Evolutionary conservation across 257 asterid species (phyloP).

Genomic region (Haberlea rhodopensis): DNA sequence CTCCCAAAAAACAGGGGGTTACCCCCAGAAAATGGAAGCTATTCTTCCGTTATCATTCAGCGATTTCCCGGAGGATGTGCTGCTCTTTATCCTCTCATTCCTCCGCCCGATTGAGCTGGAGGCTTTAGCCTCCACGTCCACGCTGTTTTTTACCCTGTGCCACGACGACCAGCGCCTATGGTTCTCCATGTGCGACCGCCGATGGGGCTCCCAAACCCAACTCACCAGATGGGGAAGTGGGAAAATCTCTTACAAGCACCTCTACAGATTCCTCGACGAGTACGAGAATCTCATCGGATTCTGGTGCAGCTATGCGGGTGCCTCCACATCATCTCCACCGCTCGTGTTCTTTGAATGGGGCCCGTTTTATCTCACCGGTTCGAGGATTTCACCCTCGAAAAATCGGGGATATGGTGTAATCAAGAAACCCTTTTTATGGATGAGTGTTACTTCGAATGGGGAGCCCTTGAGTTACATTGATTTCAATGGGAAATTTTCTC

Average conservation of each 20-base stretch:
- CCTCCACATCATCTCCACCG: background rate
- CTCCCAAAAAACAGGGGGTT: conserved; percentile 66
- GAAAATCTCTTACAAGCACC: conserved; percentile 48
- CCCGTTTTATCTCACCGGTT: conserved; percentile 60
- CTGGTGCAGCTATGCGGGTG: conserved; percentile 69
- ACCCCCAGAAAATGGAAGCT: too few relatives aligned
- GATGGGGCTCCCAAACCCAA: conserved; percentile 80
- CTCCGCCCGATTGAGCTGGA: conserved; percentile 65
- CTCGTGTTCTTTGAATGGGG: conserved; percentile 88
- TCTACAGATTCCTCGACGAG: conserved; percentile 59
- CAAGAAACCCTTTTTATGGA: conserved; percentile 61
- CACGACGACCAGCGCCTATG: conserved; percentile 73
- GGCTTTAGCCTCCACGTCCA: conserved; percentile 75
- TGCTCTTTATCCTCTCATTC: conserved; percentile 78
- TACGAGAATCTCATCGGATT: conserved; percentile 75
- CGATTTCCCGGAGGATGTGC: conserved; percentile 94
- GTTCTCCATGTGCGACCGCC: conserved; percentile 86
- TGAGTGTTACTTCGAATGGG: conserved; percentile 59
- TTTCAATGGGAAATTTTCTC: conserved; percentile 51
- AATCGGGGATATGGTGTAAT: conserved; percentile 51
- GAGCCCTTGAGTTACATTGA: conserved; percentile 61
- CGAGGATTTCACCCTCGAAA: conserved; percentile 56
- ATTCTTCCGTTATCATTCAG: conserved; percentile 46
- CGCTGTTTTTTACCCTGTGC: conserved; percentile 56
- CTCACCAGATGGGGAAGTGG: conserved; percentile 73